Evolutionary conservation across 345 rosid species (phyloP).

Genomic region (Citrus inodora): DNA sequence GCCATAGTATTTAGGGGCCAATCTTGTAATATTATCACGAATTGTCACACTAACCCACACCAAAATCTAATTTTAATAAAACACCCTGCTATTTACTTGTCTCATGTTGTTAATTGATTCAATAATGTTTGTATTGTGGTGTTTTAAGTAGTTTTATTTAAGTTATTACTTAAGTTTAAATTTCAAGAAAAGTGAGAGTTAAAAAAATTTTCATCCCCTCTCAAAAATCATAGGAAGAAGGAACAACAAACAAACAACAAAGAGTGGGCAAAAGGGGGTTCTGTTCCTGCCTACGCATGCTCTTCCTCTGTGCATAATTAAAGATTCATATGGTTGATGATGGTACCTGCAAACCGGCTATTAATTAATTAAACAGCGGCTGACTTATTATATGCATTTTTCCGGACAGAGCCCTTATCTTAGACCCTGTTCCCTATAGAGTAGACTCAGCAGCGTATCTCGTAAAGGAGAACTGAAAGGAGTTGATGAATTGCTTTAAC

Average conservation of each 20-base stretch:
- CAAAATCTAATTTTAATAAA: background rate
- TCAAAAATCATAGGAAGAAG: no score
- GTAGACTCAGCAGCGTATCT: background rate
- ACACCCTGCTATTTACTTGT: no score
- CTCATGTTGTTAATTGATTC: no score
- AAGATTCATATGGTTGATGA: background rate
- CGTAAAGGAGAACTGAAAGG: no score
- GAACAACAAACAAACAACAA: background rate
- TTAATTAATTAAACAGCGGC: background rate
- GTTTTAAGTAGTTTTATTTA: no score
- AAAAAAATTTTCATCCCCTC: no score
- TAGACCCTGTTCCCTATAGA: background rate
- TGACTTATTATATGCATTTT: background rate
- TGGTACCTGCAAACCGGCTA: background rate
- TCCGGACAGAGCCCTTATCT: background rate
- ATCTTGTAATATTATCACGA: background rate
- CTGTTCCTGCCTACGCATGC: background rate
- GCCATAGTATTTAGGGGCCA: background rate
- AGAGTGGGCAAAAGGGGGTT: background rate
- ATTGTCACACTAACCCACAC: background rate
- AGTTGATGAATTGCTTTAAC: background rate
- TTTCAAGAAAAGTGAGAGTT: rapidly evolving
- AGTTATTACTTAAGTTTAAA: no score
- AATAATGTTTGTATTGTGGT: no score
- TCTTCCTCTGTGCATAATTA: background rate